Percentiles rank a stretch among this genome's conserved stretches.
These are phyloP conservation scores for Drechslera avenae DNA, from an alignment of 2,329 filamentous ascomycete species.

Conservation along the genomic window DNA sequence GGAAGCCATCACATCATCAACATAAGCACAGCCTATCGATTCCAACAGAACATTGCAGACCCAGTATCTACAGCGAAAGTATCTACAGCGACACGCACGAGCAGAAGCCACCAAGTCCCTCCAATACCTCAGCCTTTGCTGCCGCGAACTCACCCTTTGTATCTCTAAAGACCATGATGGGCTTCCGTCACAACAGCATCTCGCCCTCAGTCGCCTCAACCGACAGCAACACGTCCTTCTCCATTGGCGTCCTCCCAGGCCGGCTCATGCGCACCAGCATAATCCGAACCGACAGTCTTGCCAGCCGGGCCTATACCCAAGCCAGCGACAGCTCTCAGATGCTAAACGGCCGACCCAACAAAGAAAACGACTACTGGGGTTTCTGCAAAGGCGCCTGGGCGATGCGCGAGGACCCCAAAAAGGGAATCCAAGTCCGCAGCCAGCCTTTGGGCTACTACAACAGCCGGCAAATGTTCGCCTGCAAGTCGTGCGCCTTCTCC, in stretches of 20 bases:
- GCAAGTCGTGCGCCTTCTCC: conserved; percentile 42
- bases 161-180: conserved; percentile 2
- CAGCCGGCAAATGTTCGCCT: conserved; percentile 42
- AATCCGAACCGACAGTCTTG: conserved; percentile 25
- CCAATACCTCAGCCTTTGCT: conserved; percentile 2
- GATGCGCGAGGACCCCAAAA: conserved; percentile 40
- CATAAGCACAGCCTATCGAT: background rate
- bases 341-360: conserved; percentile 46
- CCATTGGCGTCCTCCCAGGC: conserved; percentile 21
- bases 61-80: conserved; percentile 1
- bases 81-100: conserved; percentile 10
- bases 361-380: conserved; percentile 50
- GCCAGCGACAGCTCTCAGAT: conserved; percentile 26
- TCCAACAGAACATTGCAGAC: background rate
- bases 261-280: conserved; percentile 11
- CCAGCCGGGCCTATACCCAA: conserved; percentile 19
- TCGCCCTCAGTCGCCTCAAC: conserved; percentile 24
- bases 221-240: conserved; percentile 20
- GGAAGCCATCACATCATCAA: background rate
- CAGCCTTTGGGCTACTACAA: conserved; percentile 46
- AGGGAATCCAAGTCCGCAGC: conserved; percentile 38
- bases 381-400: conserved; percentile 51
- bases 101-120: conserved; percentile 8
- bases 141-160: conserved; percentile 5
- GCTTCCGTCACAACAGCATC: conserved; percentile 14